Percentiles rank a stretch among this genome's conserved stretches.
phyloP scores from a whole-genome alignment of 768 basidiomycete genomes.

The Lactarius quietus region DNA sequence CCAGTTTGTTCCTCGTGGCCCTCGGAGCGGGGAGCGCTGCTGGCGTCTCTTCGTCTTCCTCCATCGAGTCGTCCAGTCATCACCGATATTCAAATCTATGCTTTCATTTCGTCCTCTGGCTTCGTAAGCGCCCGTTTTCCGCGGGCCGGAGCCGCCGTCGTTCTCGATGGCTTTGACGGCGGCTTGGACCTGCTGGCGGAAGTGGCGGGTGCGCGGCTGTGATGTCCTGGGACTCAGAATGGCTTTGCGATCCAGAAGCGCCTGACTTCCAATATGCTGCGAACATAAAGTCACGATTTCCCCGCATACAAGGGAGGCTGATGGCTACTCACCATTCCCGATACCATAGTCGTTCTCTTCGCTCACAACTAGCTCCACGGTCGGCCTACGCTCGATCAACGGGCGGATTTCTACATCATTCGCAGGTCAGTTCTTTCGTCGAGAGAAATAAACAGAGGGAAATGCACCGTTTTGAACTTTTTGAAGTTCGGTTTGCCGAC shows the following conservation, averaged over 20 bases:
- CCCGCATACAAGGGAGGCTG: background rate
- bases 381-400: constrained; percentile 28
- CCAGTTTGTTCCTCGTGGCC: background rate
- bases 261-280: constrained; percentile 11
- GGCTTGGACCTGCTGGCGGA: constrained; percentile 9
- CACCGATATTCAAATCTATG: background rate
- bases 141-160: background rate
- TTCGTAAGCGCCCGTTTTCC: background rate
- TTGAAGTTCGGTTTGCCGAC: constrained; percentile 51
- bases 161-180: constrained; percentile 1
- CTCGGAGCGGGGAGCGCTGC: background rate
- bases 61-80: background rate
- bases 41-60: background rate
- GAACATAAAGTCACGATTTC: background rate
- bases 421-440: background rate
- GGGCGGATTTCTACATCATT: constrained; percentile 30
- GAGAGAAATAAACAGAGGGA: too few species aligned
- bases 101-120: background rate
- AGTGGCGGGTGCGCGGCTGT: constrained; percentile 10
- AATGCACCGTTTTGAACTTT: too few species aligned
- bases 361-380: constrained; percentile 49
- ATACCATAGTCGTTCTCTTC: constrained; percentile 55
- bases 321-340: constrained; percentile 42
- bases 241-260: constrained; percentile 34
- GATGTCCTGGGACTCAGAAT: constrained; percentile 46